Evolutionary conservation across 345 rosid species (phyloP).

Genomic region (Syzygium aromaticum): DNA sequence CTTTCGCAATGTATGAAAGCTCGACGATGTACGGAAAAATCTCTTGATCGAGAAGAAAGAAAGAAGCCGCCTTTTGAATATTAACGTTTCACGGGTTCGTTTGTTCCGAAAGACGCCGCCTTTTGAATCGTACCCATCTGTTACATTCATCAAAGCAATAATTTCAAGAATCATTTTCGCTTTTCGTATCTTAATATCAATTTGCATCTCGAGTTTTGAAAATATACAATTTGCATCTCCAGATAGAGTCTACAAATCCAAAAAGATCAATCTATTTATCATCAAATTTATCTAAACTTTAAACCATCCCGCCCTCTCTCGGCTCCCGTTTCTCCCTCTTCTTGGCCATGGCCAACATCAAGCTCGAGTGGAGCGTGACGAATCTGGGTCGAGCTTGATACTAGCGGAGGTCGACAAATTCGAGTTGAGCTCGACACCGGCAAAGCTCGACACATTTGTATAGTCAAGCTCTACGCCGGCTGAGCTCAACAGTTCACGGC

Average conservation of each 20-base stretch:
- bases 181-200: not conserved
- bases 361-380: not conserved
- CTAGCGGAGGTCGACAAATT: too few relatives aligned
- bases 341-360: not conserved
- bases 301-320: rapidly evolving
- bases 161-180: not conserved
- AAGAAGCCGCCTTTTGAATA: too few relatives aligned
- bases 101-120: too few relatives aligned
- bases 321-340: too few relatives aligned
- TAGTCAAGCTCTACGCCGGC: not conserved
- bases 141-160: not conserved
- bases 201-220: not conserved
- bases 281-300: not conserved
- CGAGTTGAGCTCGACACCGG: not conserved
- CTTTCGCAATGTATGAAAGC: not conserved
- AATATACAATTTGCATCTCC: not conserved
- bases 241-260: not conserved
- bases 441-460: not conserved
- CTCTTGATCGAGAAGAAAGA: not conserved
- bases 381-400: too few relatives aligned
- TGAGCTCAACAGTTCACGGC: not conserved
- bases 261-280: not conserved
- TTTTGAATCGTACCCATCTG: not conserved
- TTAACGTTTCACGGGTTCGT: too few relatives aligned
- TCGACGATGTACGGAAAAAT: not conserved